Conservation (phyloP, 257 asterid species). For the Ballota nigra region DNA sequence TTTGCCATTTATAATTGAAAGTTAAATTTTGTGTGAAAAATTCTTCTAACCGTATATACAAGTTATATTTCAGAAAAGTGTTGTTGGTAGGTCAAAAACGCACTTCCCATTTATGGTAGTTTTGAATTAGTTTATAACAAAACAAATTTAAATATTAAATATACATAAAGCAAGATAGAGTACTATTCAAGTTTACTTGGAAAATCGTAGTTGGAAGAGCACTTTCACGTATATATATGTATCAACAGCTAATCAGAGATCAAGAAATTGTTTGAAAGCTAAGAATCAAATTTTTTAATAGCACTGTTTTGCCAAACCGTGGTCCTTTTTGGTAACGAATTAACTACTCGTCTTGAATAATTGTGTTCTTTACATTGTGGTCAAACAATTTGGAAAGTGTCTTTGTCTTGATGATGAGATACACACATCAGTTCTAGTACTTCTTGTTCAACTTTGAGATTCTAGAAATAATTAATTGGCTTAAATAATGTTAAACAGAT, state of each 20-base stretch:
- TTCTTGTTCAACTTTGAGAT: conserved; percentile 2
- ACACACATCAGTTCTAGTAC: background rate
- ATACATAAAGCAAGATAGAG: conserved; percentile 6
- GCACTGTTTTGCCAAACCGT: conserved; percentile 26
- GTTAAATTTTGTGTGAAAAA: too few species aligned
- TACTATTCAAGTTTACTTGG: conserved; percentile 16
- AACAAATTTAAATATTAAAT: background rate
- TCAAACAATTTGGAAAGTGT: conserved; percentile 28
- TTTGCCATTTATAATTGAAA: too few species aligned
- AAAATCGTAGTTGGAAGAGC: conserved; percentile 34
- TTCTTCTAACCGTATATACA: too few species aligned
- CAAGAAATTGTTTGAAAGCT: conserved; percentile 39
- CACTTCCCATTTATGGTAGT: background rate
- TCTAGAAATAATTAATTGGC: background rate
- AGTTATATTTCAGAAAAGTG: background rate
- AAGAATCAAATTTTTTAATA: conserved; percentile 27
- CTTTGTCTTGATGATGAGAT: conserved; percentile 10
- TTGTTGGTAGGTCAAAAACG: background rate
- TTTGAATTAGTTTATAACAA: background rate
- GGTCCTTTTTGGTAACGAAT: conserved; percentile 21
- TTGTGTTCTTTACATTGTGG: background rate
- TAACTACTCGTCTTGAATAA: conserved; percentile 4
- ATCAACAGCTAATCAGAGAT: conserved; percentile 22
- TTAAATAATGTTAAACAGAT: background rate
- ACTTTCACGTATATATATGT: conserved; percentile 32